Evolutionary conservation across 2,329 filamentous ascomycete species (phyloP).

Genomic region (Trichoderma breve): DNA sequence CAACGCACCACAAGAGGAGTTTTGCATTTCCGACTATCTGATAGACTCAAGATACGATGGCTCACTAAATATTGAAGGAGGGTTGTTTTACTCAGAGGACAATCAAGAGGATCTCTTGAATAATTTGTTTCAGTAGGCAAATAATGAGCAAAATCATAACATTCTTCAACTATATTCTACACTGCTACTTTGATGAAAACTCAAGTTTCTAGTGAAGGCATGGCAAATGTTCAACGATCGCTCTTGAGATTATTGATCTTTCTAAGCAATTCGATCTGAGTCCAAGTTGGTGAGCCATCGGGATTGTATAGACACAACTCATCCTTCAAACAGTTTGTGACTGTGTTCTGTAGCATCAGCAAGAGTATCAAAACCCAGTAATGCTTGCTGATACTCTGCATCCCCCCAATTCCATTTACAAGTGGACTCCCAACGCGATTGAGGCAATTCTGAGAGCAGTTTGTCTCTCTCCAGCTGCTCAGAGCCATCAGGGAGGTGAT

Average conservation of each 20-base stretch:
- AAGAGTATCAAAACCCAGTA: neutral
- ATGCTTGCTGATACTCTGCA: neutral
- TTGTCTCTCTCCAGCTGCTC: neutral
- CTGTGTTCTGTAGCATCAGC: neutral
- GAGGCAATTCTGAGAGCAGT: neutral
- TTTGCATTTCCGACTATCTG: neutral
- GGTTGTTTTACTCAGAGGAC: neutral
- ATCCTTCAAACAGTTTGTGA: neutral
- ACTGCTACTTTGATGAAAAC: neutral
- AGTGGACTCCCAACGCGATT: neutral
- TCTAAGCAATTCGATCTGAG: too few species aligned
- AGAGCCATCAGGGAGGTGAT: neutral
- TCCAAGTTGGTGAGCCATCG: too few species aligned
- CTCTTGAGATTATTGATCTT: neutral
- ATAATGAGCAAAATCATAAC: neutral
- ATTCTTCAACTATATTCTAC: neutral
- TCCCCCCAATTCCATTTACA: neutral
- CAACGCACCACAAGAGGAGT: neutral
- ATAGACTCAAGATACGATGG: neutral
- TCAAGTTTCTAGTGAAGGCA: fast-evolving
- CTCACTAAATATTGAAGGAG: neutral
- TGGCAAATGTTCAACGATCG: neutral
- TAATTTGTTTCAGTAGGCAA: neutral
- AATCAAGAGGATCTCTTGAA: neutral
- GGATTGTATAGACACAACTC: too few species aligned